Percentiles rank a stretch among this genome's conserved stretches.
Conservation (phyloP, 495 filamentous ascomycete species). For the Rhypophila decipiens region DNA sequence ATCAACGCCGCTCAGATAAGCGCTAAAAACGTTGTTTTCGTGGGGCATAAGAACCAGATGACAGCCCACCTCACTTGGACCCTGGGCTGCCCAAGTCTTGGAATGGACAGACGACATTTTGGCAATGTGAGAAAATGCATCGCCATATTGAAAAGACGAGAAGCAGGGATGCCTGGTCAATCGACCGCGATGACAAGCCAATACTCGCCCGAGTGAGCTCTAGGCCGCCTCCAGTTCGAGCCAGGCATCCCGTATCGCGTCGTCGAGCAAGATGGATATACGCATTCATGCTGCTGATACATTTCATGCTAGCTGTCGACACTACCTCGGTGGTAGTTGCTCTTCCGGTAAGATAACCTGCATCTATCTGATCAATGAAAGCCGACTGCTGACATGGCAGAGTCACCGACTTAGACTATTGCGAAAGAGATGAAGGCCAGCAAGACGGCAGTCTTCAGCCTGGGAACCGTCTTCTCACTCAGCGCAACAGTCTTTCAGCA, state of each 20-base stretch:
- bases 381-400: slow-evolving; percentile 16
- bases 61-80: too few relatives aligned
- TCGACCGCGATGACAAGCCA: background rate
- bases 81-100: too few relatives aligned
- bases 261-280: slow-evolving; percentile 13
- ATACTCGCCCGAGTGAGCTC: background rate
- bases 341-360: slow-evolving; percentile 60
- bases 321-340: slow-evolving; percentile 54
- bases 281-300: slow-evolving; percentile 17
- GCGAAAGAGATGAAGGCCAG: slow-evolving; percentile 42
- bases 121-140: too few relatives aligned
- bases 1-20: too few relatives aligned
- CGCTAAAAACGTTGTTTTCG: too few relatives aligned
- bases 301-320: slow-evolving; percentile 42
- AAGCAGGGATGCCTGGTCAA: too few relatives aligned
- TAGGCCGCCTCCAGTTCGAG: background rate
- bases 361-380: slow-evolving; percentile 40
- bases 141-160: too few relatives aligned
- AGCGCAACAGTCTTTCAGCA: slow-evolving; percentile 48
- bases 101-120: too few relatives aligned
- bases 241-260: slow-evolving; percentile 2
- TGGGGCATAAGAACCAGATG: too few relatives aligned
- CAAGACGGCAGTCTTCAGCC: slow-evolving; percentile 54
- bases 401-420: slow-evolving; percentile 39
- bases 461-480: slow-evolving; percentile 49